Base-by-base conservation (phyloP, 1,284 basidiomycete genomes). In the Cutaneotrichosporon sp. region DNA sequence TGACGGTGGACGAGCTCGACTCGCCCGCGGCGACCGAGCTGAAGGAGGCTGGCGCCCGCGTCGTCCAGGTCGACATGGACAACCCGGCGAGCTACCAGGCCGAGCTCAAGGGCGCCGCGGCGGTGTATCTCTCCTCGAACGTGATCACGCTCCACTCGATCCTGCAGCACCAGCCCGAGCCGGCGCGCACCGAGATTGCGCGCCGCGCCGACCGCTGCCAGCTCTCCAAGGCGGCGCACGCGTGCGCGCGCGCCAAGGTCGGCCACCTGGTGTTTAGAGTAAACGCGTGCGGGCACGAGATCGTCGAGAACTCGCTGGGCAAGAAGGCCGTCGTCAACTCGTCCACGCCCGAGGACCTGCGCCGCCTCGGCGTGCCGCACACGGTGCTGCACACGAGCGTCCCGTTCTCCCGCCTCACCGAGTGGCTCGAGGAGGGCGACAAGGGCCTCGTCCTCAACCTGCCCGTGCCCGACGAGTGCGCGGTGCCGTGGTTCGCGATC, bases 401-500 rank as follows among this genome's bases (percentile, higher is more conserved):
- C 6, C 64, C 64, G 2, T 66, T 56, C 59, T 38, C 50, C 8
- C 56, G 64, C 34, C 27, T 66, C 22, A 46, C 25, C 9, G 56
- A 60, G 38, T 66, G 64, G 64, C 36, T 67, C 29, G 25, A 25
- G 16, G 58, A 57, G 14, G 42, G 43, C 4, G 33, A 49, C 34
- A 49, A 58, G 20, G 60, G 61, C 13, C 53, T 67, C 16, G n/a
- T 67, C 7, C 56, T 75, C 36, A 58, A 65, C 46, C 59, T 72
- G 18, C 67, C 71, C 14, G 63, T 71, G n/a, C 70, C 69, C 2
- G 71, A 71, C 50, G 67, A 75, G 58, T 63, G 64, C 27, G 31
- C 47, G 4, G 58, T 75, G 14, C 68, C 68, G 2, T 64, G 67
- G n/a, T 75, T 64, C 54, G 66, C 70, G 1, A 63, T 70, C 25